Conservation (phyloP, 331 rosid genomes). For the Prunus yedoensis region DNA sequence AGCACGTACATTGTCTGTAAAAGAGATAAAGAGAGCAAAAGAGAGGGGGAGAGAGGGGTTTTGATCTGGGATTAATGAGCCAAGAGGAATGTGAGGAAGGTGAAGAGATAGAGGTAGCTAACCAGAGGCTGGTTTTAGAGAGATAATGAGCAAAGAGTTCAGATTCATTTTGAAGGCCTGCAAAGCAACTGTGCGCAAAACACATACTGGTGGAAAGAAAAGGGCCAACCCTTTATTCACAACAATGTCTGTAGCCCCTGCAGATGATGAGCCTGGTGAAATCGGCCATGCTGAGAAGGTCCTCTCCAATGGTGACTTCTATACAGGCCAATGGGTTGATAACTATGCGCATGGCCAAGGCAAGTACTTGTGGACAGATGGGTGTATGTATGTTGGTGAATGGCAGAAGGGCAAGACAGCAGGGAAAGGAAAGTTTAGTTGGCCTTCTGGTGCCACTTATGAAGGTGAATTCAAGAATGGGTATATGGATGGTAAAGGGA, state of each 20-base stretch:
- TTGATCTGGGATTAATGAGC: conserved; percentile 36
- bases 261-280: conserved; percentile 64
- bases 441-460: conserved; percentile 94
- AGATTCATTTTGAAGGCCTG: conserved; percentile 58
- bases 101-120: conserved; percentile 12
- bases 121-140: conserved; percentile 24
- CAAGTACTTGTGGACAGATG: conserved; percentile 82
- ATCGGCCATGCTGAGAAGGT: conserved; percentile 50
- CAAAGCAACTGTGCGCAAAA: conserved; percentile 66
- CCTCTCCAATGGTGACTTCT: conserved; percentile 70
- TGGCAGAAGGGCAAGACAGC: conserved; percentile 63
- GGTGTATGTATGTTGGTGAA: conserved; percentile 88
- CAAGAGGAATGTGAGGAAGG: conserved; percentile 22
- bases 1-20: neutral
- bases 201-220: conserved; percentile 56
- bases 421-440: conserved; percentile 82
- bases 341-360: conserved; percentile 71
- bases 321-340: conserved; percentile 69
- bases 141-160: conserved; percentile 73
- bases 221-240: conserved; percentile 57
- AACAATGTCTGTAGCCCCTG: conserved; percentile 83
- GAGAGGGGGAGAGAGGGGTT: neutral
- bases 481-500: conserved; percentile 84
- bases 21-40: neutral
- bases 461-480: conserved; percentile 78